These are phyloP conservation scores for Capsicum chinense DNA, from an alignment of 257 asterid species.

Conservation along the genomic window DNA sequence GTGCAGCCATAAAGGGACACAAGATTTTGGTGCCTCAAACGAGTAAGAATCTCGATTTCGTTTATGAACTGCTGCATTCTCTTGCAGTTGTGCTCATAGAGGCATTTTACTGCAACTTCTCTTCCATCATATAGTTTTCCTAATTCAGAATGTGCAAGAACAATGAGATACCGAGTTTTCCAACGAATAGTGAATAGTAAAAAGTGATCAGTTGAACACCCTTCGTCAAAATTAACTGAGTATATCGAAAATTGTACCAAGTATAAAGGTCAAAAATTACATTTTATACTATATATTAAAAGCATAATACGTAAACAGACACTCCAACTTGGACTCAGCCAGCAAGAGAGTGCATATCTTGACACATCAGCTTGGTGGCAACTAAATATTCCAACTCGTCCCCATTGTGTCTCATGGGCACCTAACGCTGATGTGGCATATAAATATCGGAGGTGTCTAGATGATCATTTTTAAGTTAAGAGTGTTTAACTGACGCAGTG, in stretches of 20 bases:
- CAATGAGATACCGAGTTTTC: conserved; percentile 9
- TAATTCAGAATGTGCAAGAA: neutral
- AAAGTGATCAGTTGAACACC: neutral
- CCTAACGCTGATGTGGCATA: neutral
- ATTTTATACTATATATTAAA: neutral
- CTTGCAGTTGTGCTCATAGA: conserved; percentile 31
- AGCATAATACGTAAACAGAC: neutral
- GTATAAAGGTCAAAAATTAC: neutral
- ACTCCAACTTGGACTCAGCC: neutral
- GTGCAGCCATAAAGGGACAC: conserved; percentile 31
- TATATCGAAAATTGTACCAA: neutral
- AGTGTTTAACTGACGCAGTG: neutral
- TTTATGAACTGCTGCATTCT: conserved; percentile 30
- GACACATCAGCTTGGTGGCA: neutral
- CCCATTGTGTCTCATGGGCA: neutral
- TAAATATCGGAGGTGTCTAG: neutral
- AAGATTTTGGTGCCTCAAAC: conserved; percentile 30
- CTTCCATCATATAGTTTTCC: conserved; percentile 29
- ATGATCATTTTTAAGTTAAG: neutral
- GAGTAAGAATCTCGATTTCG: conserved; percentile 29
- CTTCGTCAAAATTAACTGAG: neutral
- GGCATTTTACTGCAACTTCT: conserved; percentile 30
- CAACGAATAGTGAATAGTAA: neutral
- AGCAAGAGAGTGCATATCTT: neutral
- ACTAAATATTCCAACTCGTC: neutral